phyloP scores from a whole-genome alignment of 1,284 basidiomycete species.

The Rhodotorula sp. region DNA sequence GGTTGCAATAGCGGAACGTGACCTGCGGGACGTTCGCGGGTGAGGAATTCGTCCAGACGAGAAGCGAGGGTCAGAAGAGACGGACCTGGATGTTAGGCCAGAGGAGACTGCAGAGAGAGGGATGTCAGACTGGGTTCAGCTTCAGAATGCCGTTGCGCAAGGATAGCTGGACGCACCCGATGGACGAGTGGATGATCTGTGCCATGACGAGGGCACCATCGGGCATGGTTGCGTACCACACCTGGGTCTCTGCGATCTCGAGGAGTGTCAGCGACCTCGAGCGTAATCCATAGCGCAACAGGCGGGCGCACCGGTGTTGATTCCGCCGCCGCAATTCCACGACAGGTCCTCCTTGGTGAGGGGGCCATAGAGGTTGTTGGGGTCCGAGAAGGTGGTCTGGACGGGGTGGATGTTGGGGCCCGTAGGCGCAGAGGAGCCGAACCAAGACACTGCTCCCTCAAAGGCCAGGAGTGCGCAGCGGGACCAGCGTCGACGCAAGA shows the following conservation, averaged over 20 bases:
- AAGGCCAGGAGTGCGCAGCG: neutral
- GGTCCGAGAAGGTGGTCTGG: conserved; percentile 24
- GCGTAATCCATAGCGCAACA: no score
- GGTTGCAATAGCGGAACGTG: conserved; percentile 86
- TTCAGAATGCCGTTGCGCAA: neutral
- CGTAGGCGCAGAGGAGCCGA: conserved; percentile 21
- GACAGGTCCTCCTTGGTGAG: conserved; percentile 72
- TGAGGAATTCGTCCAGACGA: neutral
- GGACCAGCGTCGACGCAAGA: neutral
- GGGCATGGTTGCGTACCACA: conserved; percentile 74
- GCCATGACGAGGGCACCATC: conserved; percentile 82
- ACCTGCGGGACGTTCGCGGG: conserved; percentile 54
- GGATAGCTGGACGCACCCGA: conserved; percentile 69
- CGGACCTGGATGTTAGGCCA: conserved; percentile 63
- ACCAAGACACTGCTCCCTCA: conserved; percentile 28
- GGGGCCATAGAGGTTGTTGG: conserved; percentile 56
- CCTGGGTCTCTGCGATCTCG: conserved; percentile 55
- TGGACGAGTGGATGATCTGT: conserved; percentile 92
- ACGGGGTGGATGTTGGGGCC: conserved; percentile 42
- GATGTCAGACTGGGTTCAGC: no score
- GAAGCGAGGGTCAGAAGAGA: neutral
- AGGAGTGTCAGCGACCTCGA: neutral
- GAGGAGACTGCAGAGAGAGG: conserved; percentile 69
- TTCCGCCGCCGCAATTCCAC: conserved; percentile 74
- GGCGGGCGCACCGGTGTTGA: conserved; percentile 77